Conservation (phyloP, 1,284 basidiomycete species). For the Boletus holoroseus region DNA sequence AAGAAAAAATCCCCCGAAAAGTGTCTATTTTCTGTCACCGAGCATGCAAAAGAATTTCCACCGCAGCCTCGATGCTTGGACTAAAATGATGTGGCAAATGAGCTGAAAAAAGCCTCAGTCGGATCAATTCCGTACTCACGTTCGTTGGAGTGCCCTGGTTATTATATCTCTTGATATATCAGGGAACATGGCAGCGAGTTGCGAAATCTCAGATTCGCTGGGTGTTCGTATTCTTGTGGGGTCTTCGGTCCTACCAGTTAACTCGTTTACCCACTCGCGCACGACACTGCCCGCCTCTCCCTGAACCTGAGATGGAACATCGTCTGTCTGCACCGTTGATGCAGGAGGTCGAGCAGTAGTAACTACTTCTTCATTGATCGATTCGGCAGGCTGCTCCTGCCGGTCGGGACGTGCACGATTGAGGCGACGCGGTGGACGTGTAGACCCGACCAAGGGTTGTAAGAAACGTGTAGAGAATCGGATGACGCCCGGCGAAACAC, state of each 20-base stretch:
- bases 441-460: conserved; percentile 59
- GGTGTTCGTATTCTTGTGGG: conserved; percentile 61
- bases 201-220: conserved; percentile 67
- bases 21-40: conserved; percentile 12
- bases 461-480: conserved; percentile 49
- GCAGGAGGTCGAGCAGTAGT: conserved; percentile 47
- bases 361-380: conserved; percentile 47
- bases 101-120: conserved; percentile 2
- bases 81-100: conserved; percentile 35
- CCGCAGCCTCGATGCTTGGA: conserved; percentile 72
- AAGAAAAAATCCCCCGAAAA: background rate
- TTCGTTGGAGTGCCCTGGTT: conserved; percentile 74
- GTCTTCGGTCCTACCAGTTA: conserved; percentile 60
- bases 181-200: conserved; percentile 79
- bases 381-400: conserved; percentile 15
- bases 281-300: conserved; percentile 44
- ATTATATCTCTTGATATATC: conserved; percentile 69
- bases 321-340: conserved; percentile 17
- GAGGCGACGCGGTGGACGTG: conserved; percentile 48
- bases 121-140: conserved; percentile 44
- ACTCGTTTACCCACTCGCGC: conserved; percentile 76
- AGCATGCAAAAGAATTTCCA: conserved; percentile 67
- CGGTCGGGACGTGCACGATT: conserved; percentile 58
- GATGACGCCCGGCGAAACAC: conserved; percentile 57
- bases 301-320: conserved; percentile 11